These are phyloP conservation scores for Sisymbrium irio DNA, from an alignment of 345 rosid genomes.

Conservation along the genomic window DNA sequence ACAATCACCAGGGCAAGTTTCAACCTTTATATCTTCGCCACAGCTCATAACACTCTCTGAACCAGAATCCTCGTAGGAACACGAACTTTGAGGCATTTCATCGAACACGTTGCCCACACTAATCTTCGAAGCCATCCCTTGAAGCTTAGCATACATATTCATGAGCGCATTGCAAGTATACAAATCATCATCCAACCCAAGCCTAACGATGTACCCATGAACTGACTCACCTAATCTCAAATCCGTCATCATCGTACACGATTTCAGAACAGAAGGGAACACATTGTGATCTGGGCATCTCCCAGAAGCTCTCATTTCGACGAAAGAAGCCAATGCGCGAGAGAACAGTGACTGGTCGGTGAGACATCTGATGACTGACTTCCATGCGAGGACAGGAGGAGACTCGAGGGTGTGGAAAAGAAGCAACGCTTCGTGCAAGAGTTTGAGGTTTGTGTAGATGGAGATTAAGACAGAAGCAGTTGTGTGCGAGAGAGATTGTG, in stretches of 20 bases:
- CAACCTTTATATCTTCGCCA: too few species aligned
- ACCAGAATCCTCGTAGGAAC: not conserved
- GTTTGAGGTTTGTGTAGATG: conserved; percentile 56
- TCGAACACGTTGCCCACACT: conserved; percentile 37
- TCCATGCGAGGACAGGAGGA: conserved; percentile 68
- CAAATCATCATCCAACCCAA: conserved; percentile 63
- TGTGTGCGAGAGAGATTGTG: conserved; percentile 37
- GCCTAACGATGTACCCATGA: conserved; percentile 65
- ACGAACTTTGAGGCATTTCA: conserved; percentile 34
- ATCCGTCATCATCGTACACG: conserved; percentile 55
- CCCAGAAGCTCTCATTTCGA: conserved; percentile 58
- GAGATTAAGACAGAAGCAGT: conserved; percentile 50
- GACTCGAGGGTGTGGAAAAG: conserved; percentile 52
- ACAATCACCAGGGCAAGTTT: too few species aligned
- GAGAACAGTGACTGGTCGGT: conserved; percentile 44
- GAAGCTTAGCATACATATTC: conserved; percentile 81
- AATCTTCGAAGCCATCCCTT: conserved; percentile 15
- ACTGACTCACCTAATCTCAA: conserved; percentile 64
- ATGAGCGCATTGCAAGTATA: conserved; percentile 75
- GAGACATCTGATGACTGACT: conserved; percentile 67
- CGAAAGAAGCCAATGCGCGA: conserved; percentile 48
- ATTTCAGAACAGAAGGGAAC: conserved; percentile 71
- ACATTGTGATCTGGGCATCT: conserved; percentile 58
- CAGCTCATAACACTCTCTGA: not conserved
- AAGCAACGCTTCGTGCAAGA: conserved; percentile 46